Conservation (phyloP, 2,329 filamentous ascomycete genomes). For the Septoria petroselini region DNA sequence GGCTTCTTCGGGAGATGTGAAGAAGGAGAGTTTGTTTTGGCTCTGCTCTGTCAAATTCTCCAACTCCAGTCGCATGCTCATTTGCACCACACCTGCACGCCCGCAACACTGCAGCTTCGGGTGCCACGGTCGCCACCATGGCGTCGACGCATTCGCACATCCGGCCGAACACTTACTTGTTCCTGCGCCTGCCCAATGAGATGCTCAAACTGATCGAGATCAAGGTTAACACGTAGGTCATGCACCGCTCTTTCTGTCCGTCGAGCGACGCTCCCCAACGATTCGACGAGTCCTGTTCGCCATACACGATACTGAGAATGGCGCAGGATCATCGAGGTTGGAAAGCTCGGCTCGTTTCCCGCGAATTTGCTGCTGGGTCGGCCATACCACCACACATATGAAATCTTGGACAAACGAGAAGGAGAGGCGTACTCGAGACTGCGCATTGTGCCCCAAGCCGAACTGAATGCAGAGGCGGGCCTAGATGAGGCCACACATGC, state of each 20-base stretch:
- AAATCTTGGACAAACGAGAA: constrained; percentile 70
- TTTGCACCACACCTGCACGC: not conserved
- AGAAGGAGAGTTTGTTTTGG: not conserved
- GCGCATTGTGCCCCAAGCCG: constrained; percentile 73
- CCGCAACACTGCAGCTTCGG: not conserved
- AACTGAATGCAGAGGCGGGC: constrained; percentile 71
- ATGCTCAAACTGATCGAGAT: constrained; percentile 57
- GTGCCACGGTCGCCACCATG: constrained; percentile 15
- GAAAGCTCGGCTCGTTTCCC: constrained; percentile 89
- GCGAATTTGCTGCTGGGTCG: constrained; percentile 87
- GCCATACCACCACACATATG: constrained; percentile 87
- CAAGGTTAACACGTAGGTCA: constrained; percentile 62
- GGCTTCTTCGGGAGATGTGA: too few relatives aligned
- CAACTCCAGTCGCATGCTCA: not conserved
- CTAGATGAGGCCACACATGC: constrained; percentile 56
- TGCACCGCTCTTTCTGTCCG: not conserved
- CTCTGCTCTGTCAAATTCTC: not conserved
- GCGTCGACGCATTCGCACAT: constrained; percentile 46
- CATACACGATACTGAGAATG: constrained; percentile 34
- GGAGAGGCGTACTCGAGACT: constrained; percentile 65
- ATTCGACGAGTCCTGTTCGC: constrained; percentile 34
- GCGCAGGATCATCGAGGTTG: constrained; percentile 74
- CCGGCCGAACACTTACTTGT: constrained; percentile 51
- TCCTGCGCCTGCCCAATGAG: constrained; percentile 58
- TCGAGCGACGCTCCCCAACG: constrained; percentile 23